Base-by-base conservation (phyloP, 2,329 filamentous ascomycete genomes). In the Colletotrichum gigasporum region DNA sequence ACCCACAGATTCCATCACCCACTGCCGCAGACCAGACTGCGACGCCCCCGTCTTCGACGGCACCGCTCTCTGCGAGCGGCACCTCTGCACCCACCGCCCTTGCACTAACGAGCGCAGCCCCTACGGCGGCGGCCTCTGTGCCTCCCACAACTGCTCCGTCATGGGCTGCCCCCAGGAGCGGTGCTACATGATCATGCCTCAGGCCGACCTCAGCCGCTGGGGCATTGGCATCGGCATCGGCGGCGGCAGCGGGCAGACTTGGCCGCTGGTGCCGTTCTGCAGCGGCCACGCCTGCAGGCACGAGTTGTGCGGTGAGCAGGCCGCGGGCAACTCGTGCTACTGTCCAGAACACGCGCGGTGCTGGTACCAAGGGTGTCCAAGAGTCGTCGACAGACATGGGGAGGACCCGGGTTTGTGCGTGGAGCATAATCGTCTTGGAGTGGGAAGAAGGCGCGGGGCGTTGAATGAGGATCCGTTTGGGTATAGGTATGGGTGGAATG, bases 121-220 rank as follows among this genome's bases (percentile, higher is more conserved):
- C 24, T 44, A 53, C 16, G 51, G 62, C 30, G 54, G 39, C 3
- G 48, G 59, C 18, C 69, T 68, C 66, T 74, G 72, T 63, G 26
- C 37, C n/a, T 42, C 45, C 39, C 72, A 74, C 63, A 67, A 69
- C 53, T 74, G 72, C 65, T 42, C 61, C n/a, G 63, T 66, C 6
- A 14, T 35, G 14, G 47, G 18, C 6, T 74, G 72, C 44, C 59
- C 60, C 32, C 64, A 68, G 35, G 51, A 42, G 20, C 54, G 59
- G 2, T 44, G 20, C 3, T 28, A 28, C 35, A 52, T 58, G 37
- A 45, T 22, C 14, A 28, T 50, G 34, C 20, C 60, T 10, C 47
- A 30, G n/a, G n/a, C n/a, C n/a, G n/a, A n/a, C n/a, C n/a, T n/a
- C n/a, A n/a, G n/a, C n/a, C n/a, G n/a, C n/a, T n/a, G n/a, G n/a